These are phyloP conservation scores for Exutisphaerella laricina DNA, from an alignment of 2,329 filamentous ascomycete species.

Conservation along the genomic window DNA sequence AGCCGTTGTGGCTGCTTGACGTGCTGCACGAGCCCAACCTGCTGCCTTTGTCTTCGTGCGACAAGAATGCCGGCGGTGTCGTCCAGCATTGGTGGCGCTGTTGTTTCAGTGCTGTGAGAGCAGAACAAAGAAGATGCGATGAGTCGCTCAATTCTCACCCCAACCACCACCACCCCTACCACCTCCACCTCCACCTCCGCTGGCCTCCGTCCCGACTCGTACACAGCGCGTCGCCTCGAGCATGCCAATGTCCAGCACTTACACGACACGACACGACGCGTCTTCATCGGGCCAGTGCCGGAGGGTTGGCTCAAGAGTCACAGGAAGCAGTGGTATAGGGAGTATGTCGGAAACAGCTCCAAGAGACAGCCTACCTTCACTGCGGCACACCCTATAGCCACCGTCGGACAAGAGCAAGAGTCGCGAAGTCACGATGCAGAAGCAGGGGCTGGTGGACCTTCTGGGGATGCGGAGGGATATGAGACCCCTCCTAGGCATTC, in stretches of 20 bases:
- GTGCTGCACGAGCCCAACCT: background rate
- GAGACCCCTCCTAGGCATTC: conserved; percentile 1
- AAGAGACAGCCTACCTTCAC: conserved; percentile 26
- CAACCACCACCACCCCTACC: too few relatives aligned
- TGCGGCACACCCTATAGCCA: conserved; percentile 22
- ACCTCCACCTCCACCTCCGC: too few relatives aligned
- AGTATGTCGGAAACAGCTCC: conserved; percentile 39
- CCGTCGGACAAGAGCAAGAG: background rate
- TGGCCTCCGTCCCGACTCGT: conserved; percentile 27
- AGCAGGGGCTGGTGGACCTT: too few relatives aligned
- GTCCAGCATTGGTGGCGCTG: background rate
- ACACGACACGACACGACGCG: conserved; percentile 55
- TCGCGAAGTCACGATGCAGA: background rate
- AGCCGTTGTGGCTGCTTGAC: background rate
- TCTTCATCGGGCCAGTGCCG: conserved; percentile 62
- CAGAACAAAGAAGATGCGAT: conserved; percentile 12
- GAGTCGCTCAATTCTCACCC: conserved; percentile 11
- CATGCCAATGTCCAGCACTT: conserved; percentile 58
- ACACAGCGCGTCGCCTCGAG: conserved; percentile 41
- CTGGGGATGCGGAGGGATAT: too few relatives aligned
- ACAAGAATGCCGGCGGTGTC: background rate
- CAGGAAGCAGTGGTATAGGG: conserved; percentile 58
- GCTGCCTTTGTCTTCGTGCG: background rate
- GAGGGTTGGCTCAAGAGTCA: conserved; percentile 60
- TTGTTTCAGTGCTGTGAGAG: background rate